Percentiles rank a stretch among this genome's conserved stretches.
These are phyloP conservation scores for Rhinocladiella similis DNA, from an alignment of 2,329 filamentous ascomycete species.

Conservation along the genomic window DNA sequence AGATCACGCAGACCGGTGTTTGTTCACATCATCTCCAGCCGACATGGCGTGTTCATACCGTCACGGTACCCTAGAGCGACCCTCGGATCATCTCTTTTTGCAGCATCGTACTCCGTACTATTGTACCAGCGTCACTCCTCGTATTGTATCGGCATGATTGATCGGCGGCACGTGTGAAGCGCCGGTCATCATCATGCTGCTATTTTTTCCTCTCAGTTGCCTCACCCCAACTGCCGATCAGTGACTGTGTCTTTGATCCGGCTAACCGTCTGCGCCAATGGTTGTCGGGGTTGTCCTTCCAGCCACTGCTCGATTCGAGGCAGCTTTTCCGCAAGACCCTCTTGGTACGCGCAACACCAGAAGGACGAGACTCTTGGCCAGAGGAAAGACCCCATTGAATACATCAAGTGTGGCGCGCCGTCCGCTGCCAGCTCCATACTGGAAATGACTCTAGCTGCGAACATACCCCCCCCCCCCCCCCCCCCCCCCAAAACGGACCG, in stretches of 20 bases:
- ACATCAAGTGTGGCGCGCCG: not conserved
- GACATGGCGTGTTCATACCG: too few species aligned
- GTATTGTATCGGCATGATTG: not conserved
- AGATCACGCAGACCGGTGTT: not conserved
- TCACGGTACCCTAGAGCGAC: too few species aligned
- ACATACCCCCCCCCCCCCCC: too few species aligned
- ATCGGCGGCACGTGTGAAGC: conserved; percentile 1
- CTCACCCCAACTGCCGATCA: not conserved
- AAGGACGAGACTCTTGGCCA: not conserved
- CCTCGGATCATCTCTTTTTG: not conserved
- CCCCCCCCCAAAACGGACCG: too few species aligned
- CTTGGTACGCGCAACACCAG: not conserved
- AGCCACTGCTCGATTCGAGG: not conserved
- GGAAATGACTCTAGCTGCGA: too few species aligned
- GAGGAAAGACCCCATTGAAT: not conserved
- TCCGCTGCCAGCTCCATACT: too few species aligned
- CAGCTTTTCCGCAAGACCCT: not conserved
- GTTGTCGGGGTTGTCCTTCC: not conserved
- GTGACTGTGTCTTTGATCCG: not conserved
- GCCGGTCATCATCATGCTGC: not conserved
- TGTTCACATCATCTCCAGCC: too few species aligned
- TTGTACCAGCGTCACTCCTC: too few species aligned
- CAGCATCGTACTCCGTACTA: too few species aligned
- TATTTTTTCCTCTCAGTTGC: not conserved
- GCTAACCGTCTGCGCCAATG: not conserved